Base-by-base conservation (phyloP, 352 stramenopile genomes). In the Pythium insidiosum region DNA sequence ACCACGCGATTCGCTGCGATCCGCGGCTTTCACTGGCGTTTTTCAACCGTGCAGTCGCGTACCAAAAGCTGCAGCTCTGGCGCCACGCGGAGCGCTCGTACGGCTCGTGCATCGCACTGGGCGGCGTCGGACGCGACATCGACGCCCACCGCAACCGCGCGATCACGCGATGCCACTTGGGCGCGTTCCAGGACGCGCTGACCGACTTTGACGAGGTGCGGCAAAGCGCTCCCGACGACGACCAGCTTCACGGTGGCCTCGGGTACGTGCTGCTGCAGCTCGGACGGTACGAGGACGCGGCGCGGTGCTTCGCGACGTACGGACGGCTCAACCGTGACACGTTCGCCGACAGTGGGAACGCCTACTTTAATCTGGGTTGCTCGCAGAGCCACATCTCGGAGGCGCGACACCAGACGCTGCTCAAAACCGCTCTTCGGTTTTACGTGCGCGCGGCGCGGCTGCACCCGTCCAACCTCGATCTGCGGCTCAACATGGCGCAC, bases 31-130 rank as follows among this genome's bases (percentile, higher is more conserved):
- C 70, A 16, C 25, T 79, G 1, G 61, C 62, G 13, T 67, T 63
- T 36, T 89, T 84, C 41, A 85, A 89, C 39, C 74, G 77, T 6
- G 77, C 66, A 9, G 74, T 88, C 11, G 63, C 67, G 21, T 89
- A 89, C 45, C 74, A 89, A 18, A 76, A 72, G 30, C 55, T 89
- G 7, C 56, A 61, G 38, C 59, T 89, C n/a, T 85, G 67, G 58
- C 53, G 56, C 37, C 74, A 86, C 29, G 77, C 77, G 0, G 73
- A 84, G 28, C 58, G 50, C 28, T 85, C 76, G n/a, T 89, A 86
- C 37, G 63, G 43, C 22, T 42, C 47, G 23, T 76, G 66, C 23
- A 84, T 89, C 29, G 37, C 44, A 16, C 36, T 85, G 5, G 37
- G 50, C 11, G 66, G 71, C 1, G 41, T 39, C n/a, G 62, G 66